Evolutionary conservation across 352 stramenopile species (phyloP).

Genomic region (Phytophthora pseudosyringae): DNA sequence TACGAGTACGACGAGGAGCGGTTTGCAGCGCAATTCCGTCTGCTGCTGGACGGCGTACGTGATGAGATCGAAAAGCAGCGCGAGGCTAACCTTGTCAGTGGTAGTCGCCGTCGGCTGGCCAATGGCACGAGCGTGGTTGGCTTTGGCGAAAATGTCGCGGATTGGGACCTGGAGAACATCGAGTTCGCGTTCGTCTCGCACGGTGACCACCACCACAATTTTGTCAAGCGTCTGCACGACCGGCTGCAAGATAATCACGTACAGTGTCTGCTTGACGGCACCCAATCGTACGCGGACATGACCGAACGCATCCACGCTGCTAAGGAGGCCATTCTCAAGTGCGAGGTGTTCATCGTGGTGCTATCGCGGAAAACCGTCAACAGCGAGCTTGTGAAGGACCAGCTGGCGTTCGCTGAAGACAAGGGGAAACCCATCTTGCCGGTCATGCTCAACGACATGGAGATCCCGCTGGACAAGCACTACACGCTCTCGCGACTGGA

Average conservation of each 20-base stretch:
- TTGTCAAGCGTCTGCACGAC: constrained; percentile 68
- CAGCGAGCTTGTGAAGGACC: constrained; percentile 82
- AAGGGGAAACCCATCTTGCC: constrained; percentile 75
- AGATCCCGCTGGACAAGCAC: constrained; percentile 75
- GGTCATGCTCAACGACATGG: constrained; percentile 80
- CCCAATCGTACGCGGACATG: constrained; percentile 57
- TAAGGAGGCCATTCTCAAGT: constrained; percentile 85
- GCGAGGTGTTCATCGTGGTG: constrained; percentile 74
- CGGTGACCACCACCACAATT: constrained; percentile 69
- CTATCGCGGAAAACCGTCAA: constrained; percentile 66
- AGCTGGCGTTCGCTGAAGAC: constrained; percentile 84
- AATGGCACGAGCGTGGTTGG: constrained; percentile 37
- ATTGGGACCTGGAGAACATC: constrained; percentile 49
- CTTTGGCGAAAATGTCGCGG: constrained; percentile 43
- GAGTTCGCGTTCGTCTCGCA: constrained; percentile 79
- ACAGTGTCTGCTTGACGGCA: constrained; percentile 61
- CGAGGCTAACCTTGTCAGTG: constrained; percentile 52
- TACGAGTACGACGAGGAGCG: constrained; percentile 74
- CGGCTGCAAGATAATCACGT: constrained; percentile 61
- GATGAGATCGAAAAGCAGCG: constrained; percentile 80
- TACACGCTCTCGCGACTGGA: constrained; percentile 79
- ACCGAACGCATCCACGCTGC: constrained; percentile 66
- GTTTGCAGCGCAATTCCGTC: constrained; percentile 62
- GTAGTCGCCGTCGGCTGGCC: constrained; percentile 34
- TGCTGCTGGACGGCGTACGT: constrained; percentile 74